These are phyloP conservation scores for Cryphonectria parasitica DNA, from an alignment of 2,329 filamentous ascomycete genomes.

Conservation along the genomic window DNA sequence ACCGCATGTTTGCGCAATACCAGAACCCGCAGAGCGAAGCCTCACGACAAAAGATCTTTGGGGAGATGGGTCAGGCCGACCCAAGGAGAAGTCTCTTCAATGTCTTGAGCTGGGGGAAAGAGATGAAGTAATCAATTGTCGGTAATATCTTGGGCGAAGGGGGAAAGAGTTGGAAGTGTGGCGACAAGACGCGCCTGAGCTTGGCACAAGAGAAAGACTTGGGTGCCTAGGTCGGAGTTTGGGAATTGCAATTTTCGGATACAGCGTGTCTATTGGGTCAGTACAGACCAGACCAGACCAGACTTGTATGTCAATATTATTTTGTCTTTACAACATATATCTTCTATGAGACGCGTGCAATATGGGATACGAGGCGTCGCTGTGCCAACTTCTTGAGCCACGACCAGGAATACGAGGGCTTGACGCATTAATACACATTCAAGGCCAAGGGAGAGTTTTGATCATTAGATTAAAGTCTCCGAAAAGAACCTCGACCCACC, in stretches of 20 bases:
- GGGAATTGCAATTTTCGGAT: background rate
- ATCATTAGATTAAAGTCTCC: background rate
- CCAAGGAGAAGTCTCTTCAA: slow-evolving; percentile 25
- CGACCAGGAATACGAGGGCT: background rate
- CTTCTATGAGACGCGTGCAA: background rate
- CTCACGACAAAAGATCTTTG: slow-evolving; percentile 39
- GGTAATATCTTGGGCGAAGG: background rate
- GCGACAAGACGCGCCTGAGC: background rate
- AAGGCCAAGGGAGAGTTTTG: background rate
- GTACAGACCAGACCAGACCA: background rate
- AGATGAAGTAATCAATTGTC: background rate
- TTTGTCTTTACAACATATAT: background rate
- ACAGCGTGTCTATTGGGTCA: background rate
- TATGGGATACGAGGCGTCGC: background rate
- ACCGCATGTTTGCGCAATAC: slow-evolving; percentile 45
- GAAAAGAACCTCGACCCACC: background rate
- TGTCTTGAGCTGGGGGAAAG: slow-evolving; percentile 24
- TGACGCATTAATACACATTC: too few relatives aligned
- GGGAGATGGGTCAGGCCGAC: slow-evolving; percentile 29
- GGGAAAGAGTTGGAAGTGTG: background rate
- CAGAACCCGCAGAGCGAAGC: slow-evolving; percentile 44
- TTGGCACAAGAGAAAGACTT: background rate
- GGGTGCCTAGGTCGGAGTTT: background rate
- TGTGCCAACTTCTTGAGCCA: too few relatives aligned
- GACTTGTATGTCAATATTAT: background rate